A percentile compares a stretch with the other conserved stretches of the same genome.
phyloP scores from a whole-genome alignment of 140 eudicot species.

The Bidens hawaiensis region DNA sequence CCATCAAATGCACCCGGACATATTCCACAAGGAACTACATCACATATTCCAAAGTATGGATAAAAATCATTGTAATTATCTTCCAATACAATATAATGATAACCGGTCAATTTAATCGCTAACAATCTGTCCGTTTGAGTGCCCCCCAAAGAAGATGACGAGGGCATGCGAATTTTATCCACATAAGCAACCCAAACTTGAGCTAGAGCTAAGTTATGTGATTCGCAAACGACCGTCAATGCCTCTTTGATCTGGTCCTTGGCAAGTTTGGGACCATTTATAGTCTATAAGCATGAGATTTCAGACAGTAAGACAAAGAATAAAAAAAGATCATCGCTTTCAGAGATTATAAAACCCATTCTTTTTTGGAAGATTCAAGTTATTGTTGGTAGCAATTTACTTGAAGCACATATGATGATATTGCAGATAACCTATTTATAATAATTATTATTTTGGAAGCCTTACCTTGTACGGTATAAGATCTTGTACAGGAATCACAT shows the following conservation, averaged over 20 bases:
- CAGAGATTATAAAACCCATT: background rate
- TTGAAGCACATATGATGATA: background rate
- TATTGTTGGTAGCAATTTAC: background rate
- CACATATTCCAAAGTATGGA: background rate
- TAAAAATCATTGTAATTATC: background rate
- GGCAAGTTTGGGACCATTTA: too few species aligned
- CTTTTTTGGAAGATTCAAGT: background rate
- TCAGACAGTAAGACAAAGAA: background rate
- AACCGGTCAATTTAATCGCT: constrained; percentile 6
- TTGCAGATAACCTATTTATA: too few species aligned
- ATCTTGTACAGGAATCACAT: background rate
- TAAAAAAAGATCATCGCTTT: background rate
- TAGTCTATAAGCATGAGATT: background rate
- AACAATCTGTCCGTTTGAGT: background rate
- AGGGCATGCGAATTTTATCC: too few species aligned
- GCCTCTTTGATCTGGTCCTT: too few species aligned
- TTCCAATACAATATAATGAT: background rate
- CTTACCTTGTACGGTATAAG: constrained; percentile 12
- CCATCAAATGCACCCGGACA: too few species aligned
- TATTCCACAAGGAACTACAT: background rate
- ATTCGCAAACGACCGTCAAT: too few species aligned
- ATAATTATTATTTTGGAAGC: background rate
- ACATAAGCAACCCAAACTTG: too few species aligned
- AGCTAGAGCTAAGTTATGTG: too few species aligned
- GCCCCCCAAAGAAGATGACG: too few species aligned